Evolutionary conservation across 1,284 basidiomycete genomes (phyloP), one percentile per base, ranked within the genome.

Genomic region (Leccinum pseudoinsigne): DNA sequence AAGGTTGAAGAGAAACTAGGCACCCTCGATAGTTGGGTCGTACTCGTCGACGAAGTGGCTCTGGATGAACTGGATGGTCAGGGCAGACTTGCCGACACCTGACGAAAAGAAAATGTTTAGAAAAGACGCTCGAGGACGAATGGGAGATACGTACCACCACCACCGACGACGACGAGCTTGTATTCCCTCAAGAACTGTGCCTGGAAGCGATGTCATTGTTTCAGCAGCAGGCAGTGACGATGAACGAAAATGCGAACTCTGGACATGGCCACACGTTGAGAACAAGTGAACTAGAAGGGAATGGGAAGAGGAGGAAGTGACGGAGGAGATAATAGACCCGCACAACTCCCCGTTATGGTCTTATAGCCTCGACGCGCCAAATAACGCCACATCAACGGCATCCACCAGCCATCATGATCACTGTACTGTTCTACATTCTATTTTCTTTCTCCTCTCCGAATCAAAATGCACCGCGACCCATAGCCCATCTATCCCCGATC

Each of bases 21-120:
- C 68, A 92, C 93, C 93, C 78, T 95, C 96, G 69, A 98, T 98
- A 34, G 97, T 98, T 34, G 97, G 96, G 78, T 98, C 96, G 73
- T 97, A 99, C 80, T 98, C 97, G 78, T 98, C 95, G 59, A 98
- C 95, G 76, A 99, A 99, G 79, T 97, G 93, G 69, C 89, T 92
- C 77, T 96, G 93, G 71, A 97, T 98, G 83, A 98, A 98, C 77
- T 98, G 96, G 74, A 98, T 98, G 55, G 97, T 98, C 78, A 98
- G 80, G 26, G 95, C 95, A 55, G 92, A 97, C 83, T 98, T 98
- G 68, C 96, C 96, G 69, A 97, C 95, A 84, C 94, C 95, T 95
- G 67, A n/a, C 12, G 11, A 7, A 10, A 36, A 23, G 14, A n/a
- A n/a, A n/a, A n/a, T 45, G 36, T 16, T 5, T 4, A 64, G 57